Conservation (phyloP, 495 filamentous ascomycete species). For the Echria macrotheca region DNA sequence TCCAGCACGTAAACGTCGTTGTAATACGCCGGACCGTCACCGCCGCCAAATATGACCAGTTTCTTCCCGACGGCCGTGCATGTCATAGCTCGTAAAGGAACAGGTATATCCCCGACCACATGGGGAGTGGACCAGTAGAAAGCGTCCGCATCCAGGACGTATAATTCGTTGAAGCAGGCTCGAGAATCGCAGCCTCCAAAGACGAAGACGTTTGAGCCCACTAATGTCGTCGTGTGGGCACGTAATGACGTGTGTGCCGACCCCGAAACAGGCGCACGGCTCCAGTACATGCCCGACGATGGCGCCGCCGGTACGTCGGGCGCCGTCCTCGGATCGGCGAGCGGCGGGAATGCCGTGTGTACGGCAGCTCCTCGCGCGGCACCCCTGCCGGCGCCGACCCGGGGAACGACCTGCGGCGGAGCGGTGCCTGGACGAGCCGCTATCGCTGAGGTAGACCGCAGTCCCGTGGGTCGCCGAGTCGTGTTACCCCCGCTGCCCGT, state of each 20-base stretch:
- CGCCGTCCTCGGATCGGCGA: slow-evolving; percentile 51
- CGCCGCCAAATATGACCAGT: slow-evolving; percentile 60
- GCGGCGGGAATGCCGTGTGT: slow-evolving; percentile 46
- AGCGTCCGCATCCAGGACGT: slow-evolving; percentile 60
- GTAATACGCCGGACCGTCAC: slow-evolving; percentile 62
- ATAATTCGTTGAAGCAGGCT: slow-evolving; percentile 60
- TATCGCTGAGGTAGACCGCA: slow-evolving; percentile 51
- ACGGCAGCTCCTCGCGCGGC: slow-evolving; percentile 29
- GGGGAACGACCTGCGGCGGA: slow-evolving; percentile 9
- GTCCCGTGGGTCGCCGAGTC: slow-evolving; percentile 28
- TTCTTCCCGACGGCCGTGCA: slow-evolving; percentile 62
- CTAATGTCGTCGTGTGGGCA: slow-evolving; percentile 57
- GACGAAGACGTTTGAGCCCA: slow-evolving; percentile 57
- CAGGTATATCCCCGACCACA: slow-evolving; percentile 55
- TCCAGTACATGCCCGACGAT: slow-evolving; percentile 68
- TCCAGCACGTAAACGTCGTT: slow-evolving; percentile 65
- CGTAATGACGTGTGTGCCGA: slow-evolving; percentile 51
- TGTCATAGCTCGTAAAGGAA: slow-evolving; percentile 61
- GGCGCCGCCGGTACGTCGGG: slow-evolving; percentile 55
- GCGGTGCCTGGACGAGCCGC: slow-evolving; percentile 32
- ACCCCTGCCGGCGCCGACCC: slow-evolving; percentile 23
- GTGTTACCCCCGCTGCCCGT: slow-evolving; percentile 18
- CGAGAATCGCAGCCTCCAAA: slow-evolving; percentile 62
- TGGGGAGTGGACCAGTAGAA: slow-evolving; percentile 57
- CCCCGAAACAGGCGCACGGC: slow-evolving; percentile 52